Evolutionary conservation across 495 filamentous ascomycete species (phyloP).

Genomic region (Hypoxylon crocopeplum): DNA sequence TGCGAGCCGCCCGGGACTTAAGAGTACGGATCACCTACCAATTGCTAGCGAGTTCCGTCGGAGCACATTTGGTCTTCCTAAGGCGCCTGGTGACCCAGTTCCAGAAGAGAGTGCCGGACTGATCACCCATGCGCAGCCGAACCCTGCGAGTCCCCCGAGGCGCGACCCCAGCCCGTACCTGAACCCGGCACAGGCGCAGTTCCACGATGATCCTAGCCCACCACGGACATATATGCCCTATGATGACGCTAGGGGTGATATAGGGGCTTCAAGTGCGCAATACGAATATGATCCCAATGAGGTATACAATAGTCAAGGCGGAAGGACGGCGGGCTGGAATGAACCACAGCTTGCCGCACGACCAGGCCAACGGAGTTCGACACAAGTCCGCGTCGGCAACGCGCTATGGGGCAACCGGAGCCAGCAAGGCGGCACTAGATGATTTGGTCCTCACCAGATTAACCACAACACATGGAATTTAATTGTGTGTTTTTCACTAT

Average conservation of each 20-base stretch:
- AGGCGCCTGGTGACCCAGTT: conserved; percentile 22
- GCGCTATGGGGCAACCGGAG: conserved; percentile 36
- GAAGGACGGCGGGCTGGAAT: conserved; percentile 27
- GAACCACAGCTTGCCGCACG: conserved; percentile 12
- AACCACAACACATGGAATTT: neutral
- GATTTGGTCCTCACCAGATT: neutral
- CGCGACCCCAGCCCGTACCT: conserved; percentile 26
- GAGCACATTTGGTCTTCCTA: conserved; percentile 43
- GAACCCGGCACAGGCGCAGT: conserved; percentile 29
- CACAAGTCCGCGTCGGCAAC: conserved; percentile 35
- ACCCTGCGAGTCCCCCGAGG: conserved; percentile 40
- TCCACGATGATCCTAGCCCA: conserved; percentile 35
- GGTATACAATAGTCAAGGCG: conserved; percentile 15
- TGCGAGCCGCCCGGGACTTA: conserved; percentile 30
- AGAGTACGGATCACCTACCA: conserved; percentile 47
- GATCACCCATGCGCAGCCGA: conserved; percentile 56
- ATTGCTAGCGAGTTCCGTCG: conserved; percentile 53
- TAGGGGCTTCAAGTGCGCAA: conserved; percentile 34
- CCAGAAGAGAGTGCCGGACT: conserved; percentile 55
- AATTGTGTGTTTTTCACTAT: conserved; percentile 9
- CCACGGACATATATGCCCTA: conserved; percentile 26
- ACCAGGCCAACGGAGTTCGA: conserved; percentile 24
- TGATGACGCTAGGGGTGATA: conserved; percentile 35
- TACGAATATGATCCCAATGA: conserved; percentile 29
- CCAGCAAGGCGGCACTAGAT: conserved; percentile 13